Conservation (phyloP, 805 yeast genomes). For the Candida maesae region DNA sequence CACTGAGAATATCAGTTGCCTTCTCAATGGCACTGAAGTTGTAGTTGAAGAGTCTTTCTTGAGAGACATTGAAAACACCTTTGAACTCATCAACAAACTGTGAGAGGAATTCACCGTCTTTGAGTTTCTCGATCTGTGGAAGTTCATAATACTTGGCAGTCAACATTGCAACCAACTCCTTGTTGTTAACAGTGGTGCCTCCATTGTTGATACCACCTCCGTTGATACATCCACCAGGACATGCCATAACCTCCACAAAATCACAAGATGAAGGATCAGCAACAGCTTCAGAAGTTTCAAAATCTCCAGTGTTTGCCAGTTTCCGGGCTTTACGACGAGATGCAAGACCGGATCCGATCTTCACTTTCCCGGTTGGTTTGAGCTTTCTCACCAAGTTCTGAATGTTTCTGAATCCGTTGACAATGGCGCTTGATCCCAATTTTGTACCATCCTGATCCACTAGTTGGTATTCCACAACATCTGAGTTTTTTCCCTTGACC, state of each 20-base stretch:
- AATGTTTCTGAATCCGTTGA: conserved; percentile 91
- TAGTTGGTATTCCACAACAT: conserved; percentile 61
- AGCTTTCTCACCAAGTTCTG: conserved; percentile 88
- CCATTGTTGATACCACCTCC: conserved; percentile 79
- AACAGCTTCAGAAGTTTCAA: conserved; percentile 8
- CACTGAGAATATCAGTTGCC: conserved; percentile 45
- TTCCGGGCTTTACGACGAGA: conserved; percentile 23
- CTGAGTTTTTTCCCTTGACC: conserved; percentile 69
- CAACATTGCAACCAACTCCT: conserved; percentile 21
- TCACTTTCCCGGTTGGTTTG: conserved; percentile 26
- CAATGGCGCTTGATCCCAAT: conserved; percentile 57
- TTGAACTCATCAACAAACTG: conserved; percentile 37
- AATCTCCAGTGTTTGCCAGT: background rate
- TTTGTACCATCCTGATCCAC: conserved; percentile 34
- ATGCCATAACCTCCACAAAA: conserved; percentile 94
- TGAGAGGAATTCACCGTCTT: conserved; percentile 27
- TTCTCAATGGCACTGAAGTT: conserved; percentile 48
- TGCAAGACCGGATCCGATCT: conserved; percentile 26
- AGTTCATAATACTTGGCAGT: conserved; percentile 30
- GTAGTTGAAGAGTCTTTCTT: conserved; percentile 40
- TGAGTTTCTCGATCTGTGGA: conserved; percentile 26
- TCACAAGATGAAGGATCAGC: conserved; percentile 70
- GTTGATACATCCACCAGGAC: conserved; percentile 96
- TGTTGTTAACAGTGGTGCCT: conserved; percentile 16
- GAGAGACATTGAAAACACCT: conserved; percentile 28